These are phyloP conservation scores for Cucurbita argyrosperma DNA, from an alignment of 306 rosid species.

Conservation along the genomic window DNA sequence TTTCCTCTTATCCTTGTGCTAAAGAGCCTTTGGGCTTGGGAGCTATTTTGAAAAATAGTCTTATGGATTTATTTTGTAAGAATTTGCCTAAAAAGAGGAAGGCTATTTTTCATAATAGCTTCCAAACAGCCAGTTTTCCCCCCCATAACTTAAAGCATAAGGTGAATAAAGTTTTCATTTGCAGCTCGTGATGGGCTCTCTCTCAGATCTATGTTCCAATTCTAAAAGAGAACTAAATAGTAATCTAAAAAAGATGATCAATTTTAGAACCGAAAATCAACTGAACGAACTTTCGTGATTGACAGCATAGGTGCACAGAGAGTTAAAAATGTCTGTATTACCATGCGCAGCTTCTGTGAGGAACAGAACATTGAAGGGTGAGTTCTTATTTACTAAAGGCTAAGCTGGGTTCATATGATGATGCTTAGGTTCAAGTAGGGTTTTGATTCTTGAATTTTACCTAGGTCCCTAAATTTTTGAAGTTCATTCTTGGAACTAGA, in stretches of 20 bases:
- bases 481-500: background rate
- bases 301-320: conserved; percentile 83
- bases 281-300: background rate
- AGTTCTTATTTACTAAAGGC: conserved; percentile 19
- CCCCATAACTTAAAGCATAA: too few species aligned
- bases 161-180: background rate
- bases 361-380: conserved; percentile 77
- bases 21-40: background rate
- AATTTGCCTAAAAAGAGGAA: background rate
- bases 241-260: background rate
- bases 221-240: background rate
- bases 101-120: background rate
- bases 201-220: background rate
- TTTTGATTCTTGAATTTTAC: background rate
- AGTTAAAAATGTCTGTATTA: conserved; percentile 68
- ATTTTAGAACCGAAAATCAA: background rate
- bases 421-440: background rate
- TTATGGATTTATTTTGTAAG: background rate
- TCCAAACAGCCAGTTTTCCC: background rate
- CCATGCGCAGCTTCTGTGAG: conserved; percentile 76
- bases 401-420: background rate
- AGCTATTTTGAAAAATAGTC: background rate
- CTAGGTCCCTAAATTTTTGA: background rate
- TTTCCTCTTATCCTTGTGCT: background rate
- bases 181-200: background rate